Conservation (phyloP, 768 basidiomycete species). For the Boletales sp. region DNA sequence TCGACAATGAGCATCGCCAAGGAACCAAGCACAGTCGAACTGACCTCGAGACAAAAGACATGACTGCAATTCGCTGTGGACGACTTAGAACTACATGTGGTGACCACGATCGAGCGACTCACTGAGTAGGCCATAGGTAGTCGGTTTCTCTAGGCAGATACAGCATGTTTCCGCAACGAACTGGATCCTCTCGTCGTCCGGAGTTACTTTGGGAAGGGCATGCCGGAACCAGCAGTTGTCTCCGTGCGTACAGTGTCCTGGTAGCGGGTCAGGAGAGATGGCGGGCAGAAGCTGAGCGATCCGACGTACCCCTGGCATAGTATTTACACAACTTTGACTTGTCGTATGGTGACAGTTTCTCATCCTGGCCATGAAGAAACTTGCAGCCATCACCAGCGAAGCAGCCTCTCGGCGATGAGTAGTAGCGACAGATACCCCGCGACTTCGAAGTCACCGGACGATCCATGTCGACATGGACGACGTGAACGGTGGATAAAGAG, state of each 20-base stretch:
- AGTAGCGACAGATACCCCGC: constrained; percentile 70
- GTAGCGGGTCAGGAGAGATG: neutral
- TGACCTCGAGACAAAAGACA: constrained; percentile 69
- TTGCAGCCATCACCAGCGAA: constrained; percentile 68
- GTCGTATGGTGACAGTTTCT: constrained; percentile 64
- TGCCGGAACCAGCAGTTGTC: constrained; percentile 77
- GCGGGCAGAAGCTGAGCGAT: neutral
- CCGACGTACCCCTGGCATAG: constrained; percentile 51
- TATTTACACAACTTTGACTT: constrained; percentile 65
- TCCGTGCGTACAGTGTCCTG: constrained; percentile 71
- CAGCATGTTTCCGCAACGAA: constrained; percentile 54
- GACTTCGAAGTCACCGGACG: constrained; percentile 69
- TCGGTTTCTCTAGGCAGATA: constrained; percentile 73
- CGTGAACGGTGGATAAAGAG: neutral
- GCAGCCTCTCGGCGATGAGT: constrained; percentile 61
- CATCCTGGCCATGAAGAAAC: constrained; percentile 62
- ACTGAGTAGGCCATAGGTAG: constrained; percentile 68
- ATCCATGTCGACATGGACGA: constrained; percentile 32
- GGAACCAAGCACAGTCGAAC: constrained; percentile 13
- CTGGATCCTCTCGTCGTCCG: constrained; percentile 21
- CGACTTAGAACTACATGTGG: constrained; percentile 5
- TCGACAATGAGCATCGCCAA: constrained; percentile 3
- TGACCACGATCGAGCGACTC: constrained; percentile 13
- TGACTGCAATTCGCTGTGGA: constrained; percentile 66
- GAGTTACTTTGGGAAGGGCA: constrained; percentile 23